phyloP scores from a whole-genome alignment of 305 asterid species.

The Rubia occidens region DNA sequence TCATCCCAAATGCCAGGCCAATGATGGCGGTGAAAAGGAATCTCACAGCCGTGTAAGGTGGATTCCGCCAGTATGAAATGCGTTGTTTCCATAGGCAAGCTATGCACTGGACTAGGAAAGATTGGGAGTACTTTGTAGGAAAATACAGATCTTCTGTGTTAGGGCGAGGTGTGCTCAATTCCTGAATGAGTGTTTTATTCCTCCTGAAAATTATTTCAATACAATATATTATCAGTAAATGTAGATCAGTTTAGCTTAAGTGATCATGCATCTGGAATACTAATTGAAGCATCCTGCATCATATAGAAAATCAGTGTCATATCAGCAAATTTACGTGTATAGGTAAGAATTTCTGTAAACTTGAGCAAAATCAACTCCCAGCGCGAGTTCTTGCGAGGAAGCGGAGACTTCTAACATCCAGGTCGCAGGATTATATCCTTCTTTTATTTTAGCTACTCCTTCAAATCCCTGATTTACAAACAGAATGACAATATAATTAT shows the following conservation, averaged over 20 bases:
- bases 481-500: not conserved
- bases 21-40: constrained; percentile 51
- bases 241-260: not conserved
- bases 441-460: constrained; percentile 51
- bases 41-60: constrained; percentile 72
- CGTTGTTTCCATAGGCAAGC: constrained; percentile 85
- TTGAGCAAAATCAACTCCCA: constrained; percentile 51
- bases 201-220: constrained; percentile 33
- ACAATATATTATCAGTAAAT: not conserved
- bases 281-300: too few relatives aligned
- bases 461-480: constrained; percentile 32
- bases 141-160: constrained; percentile 53
- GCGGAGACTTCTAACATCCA: constrained; percentile 92
- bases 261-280: not conserved
- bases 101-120: constrained; percentile 53
- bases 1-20: constrained; percentile 67
- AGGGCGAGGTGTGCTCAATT: constrained; percentile 49
- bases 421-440: constrained; percentile 85
- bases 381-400: constrained; percentile 49
- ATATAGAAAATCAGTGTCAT: not conserved
- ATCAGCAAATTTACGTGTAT: constrained; percentile 31
- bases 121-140: constrained; percentile 50
- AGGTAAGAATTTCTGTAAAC: constrained; percentile 60
- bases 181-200: constrained; percentile 59
- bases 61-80: constrained; percentile 80